A percentile compares a stretch with the other conserved stretches of the same genome.
Conservation (phyloP, 73 alveolate species). For the Tetrahymena malaccensis region DNA sequence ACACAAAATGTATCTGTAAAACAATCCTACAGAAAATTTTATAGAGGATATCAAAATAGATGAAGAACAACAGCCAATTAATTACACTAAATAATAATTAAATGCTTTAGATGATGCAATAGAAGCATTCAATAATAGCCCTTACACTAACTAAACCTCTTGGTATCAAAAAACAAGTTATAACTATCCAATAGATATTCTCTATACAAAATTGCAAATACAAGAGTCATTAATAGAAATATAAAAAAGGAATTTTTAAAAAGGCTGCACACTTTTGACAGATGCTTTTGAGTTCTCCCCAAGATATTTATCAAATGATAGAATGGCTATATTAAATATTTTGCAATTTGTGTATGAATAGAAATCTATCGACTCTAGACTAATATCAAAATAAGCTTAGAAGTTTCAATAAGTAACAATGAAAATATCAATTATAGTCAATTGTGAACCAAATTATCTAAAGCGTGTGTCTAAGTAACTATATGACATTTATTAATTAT, state of each 20-base stretch:
- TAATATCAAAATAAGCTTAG: not conserved
- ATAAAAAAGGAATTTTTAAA: not conserved
- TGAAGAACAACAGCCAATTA: not conserved
- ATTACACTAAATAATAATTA: not conserved
- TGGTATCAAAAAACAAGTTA: not conserved
- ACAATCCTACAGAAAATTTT: not conserved
- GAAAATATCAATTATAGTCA: not conserved
- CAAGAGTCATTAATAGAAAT: not conserved
- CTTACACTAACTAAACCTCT: not conserved
- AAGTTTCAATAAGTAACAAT: not conserved
- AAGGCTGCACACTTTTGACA: not conserved
- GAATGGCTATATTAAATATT: not conserved
- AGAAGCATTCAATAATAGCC: not conserved
- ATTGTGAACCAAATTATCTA: not conserved
- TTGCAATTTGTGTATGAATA: not conserved
- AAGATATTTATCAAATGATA: not conserved
- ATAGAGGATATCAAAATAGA: not conserved
- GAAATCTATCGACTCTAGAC: not conserved
- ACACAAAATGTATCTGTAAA: not conserved
- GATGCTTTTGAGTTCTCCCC: not conserved
- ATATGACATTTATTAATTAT: not conserved
- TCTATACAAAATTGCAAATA: not conserved
- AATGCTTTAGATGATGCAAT: not conserved
- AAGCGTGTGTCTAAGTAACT: not conserved
- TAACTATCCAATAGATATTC: not conserved